A percentile compares a stretch with the other conserved stretches of the same genome.
Conservation (phyloP, 2,329 filamentous ascomycete genomes). For the Alternaria viburni region DNA sequence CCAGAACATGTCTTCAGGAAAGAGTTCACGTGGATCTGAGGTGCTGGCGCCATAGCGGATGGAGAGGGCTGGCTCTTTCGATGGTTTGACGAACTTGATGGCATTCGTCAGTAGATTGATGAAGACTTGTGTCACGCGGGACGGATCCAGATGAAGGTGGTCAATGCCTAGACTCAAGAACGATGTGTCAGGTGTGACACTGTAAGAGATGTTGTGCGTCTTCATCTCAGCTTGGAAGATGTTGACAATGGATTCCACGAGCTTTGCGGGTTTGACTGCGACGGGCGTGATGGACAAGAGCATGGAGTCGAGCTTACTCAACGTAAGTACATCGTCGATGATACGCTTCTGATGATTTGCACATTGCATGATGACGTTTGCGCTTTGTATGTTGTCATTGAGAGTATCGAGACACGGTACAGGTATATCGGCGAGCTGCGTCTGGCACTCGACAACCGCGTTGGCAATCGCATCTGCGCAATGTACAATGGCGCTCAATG, state of each 20-base stretch:
- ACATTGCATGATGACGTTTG: constrained; percentile 54
- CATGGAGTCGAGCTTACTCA: constrained; percentile 55
- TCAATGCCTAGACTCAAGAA: constrained; percentile 46
- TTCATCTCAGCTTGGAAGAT: constrained; percentile 51
- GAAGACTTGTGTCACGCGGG: constrained; percentile 69
- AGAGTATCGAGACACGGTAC: constrained; percentile 32
- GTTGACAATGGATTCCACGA: constrained; percentile 45
- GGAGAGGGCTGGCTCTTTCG: constrained; percentile 43
- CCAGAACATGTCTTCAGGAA: constrained; percentile 40
- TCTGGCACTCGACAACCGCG: constrained; percentile 39
- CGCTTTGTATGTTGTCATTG: constrained; percentile 42
- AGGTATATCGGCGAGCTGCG: constrained; percentile 29
- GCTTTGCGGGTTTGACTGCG: constrained; percentile 43
- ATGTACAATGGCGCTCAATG: constrained; percentile 53
- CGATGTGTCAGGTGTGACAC: constrained; percentile 45
- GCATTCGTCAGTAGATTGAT: constrained; percentile 73
- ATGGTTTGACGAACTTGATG: constrained; percentile 51
- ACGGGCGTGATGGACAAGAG: constrained; percentile 53
- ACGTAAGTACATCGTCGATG: constrained; percentile 55
- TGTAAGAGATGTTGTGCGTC: constrained; percentile 38
- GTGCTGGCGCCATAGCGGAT: constrained; percentile 47
- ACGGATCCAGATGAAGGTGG: constrained; percentile 51
- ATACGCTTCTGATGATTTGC: constrained; percentile 57
- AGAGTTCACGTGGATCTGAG: constrained; percentile 31
- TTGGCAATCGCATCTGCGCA: constrained; percentile 53